These are phyloP conservation scores for Polyplosphaeria fusca DNA, from an alignment of 495 filamentous ascomycete species.

Conservation along the genomic window DNA sequence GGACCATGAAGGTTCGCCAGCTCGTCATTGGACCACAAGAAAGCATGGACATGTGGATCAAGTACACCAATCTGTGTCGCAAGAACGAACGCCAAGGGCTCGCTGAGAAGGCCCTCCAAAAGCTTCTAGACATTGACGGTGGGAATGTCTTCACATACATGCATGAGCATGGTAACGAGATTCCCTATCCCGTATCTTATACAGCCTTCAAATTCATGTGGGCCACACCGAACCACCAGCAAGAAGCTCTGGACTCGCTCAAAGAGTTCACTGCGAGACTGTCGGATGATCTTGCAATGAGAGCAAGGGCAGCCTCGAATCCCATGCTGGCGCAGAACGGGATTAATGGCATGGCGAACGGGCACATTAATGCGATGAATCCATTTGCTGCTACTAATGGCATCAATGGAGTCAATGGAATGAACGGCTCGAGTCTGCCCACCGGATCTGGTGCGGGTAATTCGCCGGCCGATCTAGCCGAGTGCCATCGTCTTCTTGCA, in stretches of 20 bases:
- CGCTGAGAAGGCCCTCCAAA: slow-evolving; percentile 92
- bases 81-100: slow-evolving; percentile 92
- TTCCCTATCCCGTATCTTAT: slow-evolving; percentile 69
- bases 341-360: slow-evolving; percentile 48
- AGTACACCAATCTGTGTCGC: slow-evolving; percentile 94
- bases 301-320: slow-evolving; percentile 55
- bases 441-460: slow-evolving; percentile 27
- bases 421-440: slow-evolving; percentile 36
- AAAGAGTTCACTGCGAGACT: slow-evolving; percentile 77
- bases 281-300: slow-evolving; percentile 65
- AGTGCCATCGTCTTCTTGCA: slow-evolving; percentile 75
- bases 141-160: slow-evolving; percentile 33
- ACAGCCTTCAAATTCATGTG: slow-evolving; percentile 93
- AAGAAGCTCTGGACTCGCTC: slow-evolving; percentile 69
- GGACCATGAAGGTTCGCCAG: slow-evolving; percentile 92
- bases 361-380: slow-evolving; percentile 39
- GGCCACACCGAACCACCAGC: slow-evolving; percentile 66
- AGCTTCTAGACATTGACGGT: slow-evolving; percentile 64
- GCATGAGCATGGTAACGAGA: slow-evolving; percentile 27
- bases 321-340: slow-evolving; percentile 40
- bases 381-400: slow-evolving; percentile 46
- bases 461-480: slow-evolving; percentile 44
- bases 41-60: slow-evolving; percentile 98
- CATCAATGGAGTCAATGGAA: slow-evolving; percentile 55
- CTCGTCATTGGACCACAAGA: slow-evolving; percentile 86